Base-by-base conservation (phyloP, 192 early-diverging fungal species). In the Backusella psychrophila region DNA sequence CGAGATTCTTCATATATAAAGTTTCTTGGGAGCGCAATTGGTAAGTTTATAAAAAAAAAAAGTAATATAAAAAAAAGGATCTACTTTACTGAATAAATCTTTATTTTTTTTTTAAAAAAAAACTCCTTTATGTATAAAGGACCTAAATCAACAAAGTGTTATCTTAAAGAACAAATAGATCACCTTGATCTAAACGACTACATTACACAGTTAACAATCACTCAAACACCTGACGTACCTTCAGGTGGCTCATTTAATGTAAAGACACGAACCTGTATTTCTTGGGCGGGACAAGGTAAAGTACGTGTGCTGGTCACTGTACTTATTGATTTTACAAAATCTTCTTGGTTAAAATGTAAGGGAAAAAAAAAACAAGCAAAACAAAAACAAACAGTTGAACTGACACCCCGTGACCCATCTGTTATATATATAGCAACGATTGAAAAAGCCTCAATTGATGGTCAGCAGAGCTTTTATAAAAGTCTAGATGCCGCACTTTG, bases 191-290 rank as follows among this genome's bases (percentile, higher is more conserved):
- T 82, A 75, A 76, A 85, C 29, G 74, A 85, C 15, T 85, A 85
- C 63, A 75, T 88, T 15, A 84, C 85, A 0, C 81, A 77, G n/a
- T 73, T 86, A 1, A 87, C 86, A 0, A 85, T 82, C 11, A 87
- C 89, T 0, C 81, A 84, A 29, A 90, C 89, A 11, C 89, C 89
- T 15, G 87, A 90, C 74, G 87, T 90, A 0, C 89, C 89, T 11
- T 84, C 86, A 59, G 89, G 89, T 68, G 76, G 74, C n/a, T 80
- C 80, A 14, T 90, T 90, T 63, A 80, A 73, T 19, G 84, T 88
- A 39, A 90, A 90, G 31, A 85, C 82, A 29, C 77, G 86, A 1
- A 84, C 82, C n/a, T 90, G 89, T 75, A 87, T 88, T 34, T 84
- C 86, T 35, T 86, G 85, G 80, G 84, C 84, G 6, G 87, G 87